Conservation (phyloP, 495 filamentous ascomycete species). For the Hypoxylon perforatum region DNA sequence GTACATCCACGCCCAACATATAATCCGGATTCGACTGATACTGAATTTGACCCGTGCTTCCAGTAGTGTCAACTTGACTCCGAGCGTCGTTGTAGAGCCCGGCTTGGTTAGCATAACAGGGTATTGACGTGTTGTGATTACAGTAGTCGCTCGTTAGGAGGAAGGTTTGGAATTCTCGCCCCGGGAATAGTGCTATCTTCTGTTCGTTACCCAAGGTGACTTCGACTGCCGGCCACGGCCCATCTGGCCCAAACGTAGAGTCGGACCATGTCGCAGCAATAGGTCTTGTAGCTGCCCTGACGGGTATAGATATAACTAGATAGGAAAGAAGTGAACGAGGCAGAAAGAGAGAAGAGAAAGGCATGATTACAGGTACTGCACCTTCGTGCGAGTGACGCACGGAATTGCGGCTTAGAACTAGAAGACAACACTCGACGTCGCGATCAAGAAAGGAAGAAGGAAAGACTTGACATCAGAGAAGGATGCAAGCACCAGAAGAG, state of each 20-base stretch:
- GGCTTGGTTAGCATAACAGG: constrained; percentile 41
- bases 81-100: constrained; percentile 42
- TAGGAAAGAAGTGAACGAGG: constrained; percentile 44
- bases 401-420: constrained; percentile 16
- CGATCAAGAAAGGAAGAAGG: constrained; percentile 20
- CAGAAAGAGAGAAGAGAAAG: constrained; percentile 28
- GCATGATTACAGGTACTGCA: constrained; percentile 36
- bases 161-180: constrained; percentile 43
- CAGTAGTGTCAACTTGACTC: constrained; percentile 42
- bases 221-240: constrained; percentile 51
- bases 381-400: constrained; percentile 17
- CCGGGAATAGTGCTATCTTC: constrained; percentile 49
- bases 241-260: constrained; percentile 48
- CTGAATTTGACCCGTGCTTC: constrained; percentile 34
- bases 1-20: constrained; percentile 37
- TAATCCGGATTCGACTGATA: constrained; percentile 31
- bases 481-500: constrained; percentile 16
- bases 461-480: constrained; percentile 28
- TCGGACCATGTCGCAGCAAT: constrained; percentile 43
- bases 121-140: constrained; percentile 33
- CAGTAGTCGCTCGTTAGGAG: constrained; percentile 46
- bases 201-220: constrained; percentile 45
- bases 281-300: constrained; percentile 30
- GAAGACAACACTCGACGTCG: constrained; percentile 28
- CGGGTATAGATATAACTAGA: constrained; percentile 27